Conservation (phyloP, 2,329 filamentous ascomycete genomes). For the Diaporthe sp. region DNA sequence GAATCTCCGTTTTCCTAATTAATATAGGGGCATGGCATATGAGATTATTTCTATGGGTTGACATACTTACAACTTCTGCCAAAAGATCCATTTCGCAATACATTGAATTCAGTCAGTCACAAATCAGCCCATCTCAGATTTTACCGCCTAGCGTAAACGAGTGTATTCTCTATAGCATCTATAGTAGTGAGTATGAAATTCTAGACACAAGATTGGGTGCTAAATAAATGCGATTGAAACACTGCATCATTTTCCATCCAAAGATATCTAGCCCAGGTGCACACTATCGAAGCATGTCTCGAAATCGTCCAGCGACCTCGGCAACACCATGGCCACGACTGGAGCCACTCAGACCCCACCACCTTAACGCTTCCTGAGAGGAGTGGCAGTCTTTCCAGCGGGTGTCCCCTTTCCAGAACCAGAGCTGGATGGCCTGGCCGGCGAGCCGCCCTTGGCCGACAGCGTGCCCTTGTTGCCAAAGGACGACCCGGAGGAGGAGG, state of each 20-base stretch:
- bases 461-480: neutral
- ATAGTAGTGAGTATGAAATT: neutral
- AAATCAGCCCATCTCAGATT: neutral
- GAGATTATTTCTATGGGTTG: neutral
- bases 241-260: neutral
- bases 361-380: neutral
- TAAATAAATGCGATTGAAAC: neutral
- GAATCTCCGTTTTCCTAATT: neutral
- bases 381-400: neutral
- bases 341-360: neutral
- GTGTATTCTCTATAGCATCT: neutral
- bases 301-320: slow-evolving; percentile 1
- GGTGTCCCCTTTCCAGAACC: neutral
- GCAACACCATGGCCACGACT: neutral
- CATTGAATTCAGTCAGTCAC: neutral
- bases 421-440: neutral
- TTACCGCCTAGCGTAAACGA: neutral
- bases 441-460: neutral
- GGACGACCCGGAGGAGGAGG: neutral
- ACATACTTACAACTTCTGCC: accelerated
- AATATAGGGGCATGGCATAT: neutral
- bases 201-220: neutral
- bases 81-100: neutral
- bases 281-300: neutral
- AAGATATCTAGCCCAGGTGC: neutral